Conservation (phyloP, 805 yeast species). For the Schizosaccharomyces pombe region ASM294v3 CU329670.1:4431001-4431500, state of each 20-base stretch:
- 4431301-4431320: conserved; percentile 98
- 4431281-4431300: conserved; percentile 68
- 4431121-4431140: conserved; percentile 78
- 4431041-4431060: conserved; percentile 25
- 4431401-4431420: conserved; percentile 76
- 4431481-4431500: conserved; percentile 89
- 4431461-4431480: conserved; percentile 64
- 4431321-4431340: conserved; percentile 64
- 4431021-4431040: conserved; percentile 31
- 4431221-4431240: conserved; percentile 69
- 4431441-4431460: conserved; percentile 74
- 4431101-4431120: conserved; percentile 88
- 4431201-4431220: conserved; percentile 94
- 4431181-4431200: conserved; percentile 95
- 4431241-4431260: conserved; percentile 77
- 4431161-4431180: conserved; percentile 92
- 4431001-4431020: conserved; percentile 76
- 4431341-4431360: conserved; percentile 78
- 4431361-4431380: conserved; percentile 90
- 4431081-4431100: conserved; percentile 40
- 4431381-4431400: conserved; percentile 66
- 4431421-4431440: conserved; percentile 89
- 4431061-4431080: neutral
- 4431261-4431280: conserved; percentile 43
- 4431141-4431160: conserved; percentile 37